Base-by-base conservation (phyloP, 805 yeast species). In the Pichia pseudocactophila region DNA sequence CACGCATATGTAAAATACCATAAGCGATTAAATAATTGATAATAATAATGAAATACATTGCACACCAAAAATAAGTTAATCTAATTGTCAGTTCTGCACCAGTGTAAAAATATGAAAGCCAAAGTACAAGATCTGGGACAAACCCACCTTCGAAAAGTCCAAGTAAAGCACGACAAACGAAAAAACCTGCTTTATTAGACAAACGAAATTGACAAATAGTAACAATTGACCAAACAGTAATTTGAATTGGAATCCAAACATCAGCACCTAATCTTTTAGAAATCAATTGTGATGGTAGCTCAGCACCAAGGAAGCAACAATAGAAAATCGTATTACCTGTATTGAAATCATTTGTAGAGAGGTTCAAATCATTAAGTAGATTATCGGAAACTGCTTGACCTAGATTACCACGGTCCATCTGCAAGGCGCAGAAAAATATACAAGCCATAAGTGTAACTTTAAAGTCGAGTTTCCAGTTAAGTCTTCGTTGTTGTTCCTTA, bases 71-170 rank as follows among this genome's bases (percentile, higher is more conserved):
- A 51, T 68, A 69, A 0, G 82, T 71, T 26, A 80, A 61, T 42
- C 87, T 63, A 20, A 76, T 57, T 1, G 83, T 68, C 15, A 81
- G 63, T 57, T 82, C 87, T 25, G 65, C 57, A 27, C 72, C 54
- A 9, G 76, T 80, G 61, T 74, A 82, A 59, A 80, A 81, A 58
- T 79, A 81, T 2, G 82, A 73, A 57, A 81, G 62, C 77, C 81
- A 81, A 37, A 80, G 60, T 42, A 74, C 69, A 28, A 73, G 61
- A 50, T 80, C 86, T 28, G 82, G 80, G 40, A 82, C 78, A 45
- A 79, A 79, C 0, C 87, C 86, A 43, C 86, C 86, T 56, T 80
- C 80, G n/a, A 74, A 56, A 3, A 70, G 51, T 2, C 82, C 86
- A 34, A 78, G 53, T 6, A 76, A 61, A 0, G 72, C 71, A 46